Evolutionary conservation across 2,329 filamentous ascomycete genomes (phyloP).

Genomic region (Daldinia sp.): DNA sequence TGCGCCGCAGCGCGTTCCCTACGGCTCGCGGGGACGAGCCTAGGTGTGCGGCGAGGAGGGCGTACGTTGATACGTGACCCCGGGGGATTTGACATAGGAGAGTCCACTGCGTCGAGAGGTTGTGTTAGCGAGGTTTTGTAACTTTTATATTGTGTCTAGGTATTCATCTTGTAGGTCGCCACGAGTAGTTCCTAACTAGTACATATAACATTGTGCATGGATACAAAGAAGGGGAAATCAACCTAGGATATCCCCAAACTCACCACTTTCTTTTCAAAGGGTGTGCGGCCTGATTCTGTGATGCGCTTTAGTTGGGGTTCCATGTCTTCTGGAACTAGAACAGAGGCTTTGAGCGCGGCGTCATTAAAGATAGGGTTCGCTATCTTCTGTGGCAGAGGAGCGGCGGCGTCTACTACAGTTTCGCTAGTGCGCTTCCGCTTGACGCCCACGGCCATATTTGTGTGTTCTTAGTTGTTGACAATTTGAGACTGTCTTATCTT

Average conservation of each 20-base stretch:
- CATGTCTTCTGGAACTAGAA: slow-evolving; percentile 49
- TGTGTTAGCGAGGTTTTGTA: slow-evolving; percentile 10
- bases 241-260: slow-evolving; percentile 9
- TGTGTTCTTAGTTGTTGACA: neutral
- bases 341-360: slow-evolving; percentile 5
- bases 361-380: slow-evolving; percentile 17
- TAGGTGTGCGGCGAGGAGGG: slow-evolving; percentile 69
- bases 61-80: slow-evolving; percentile 83
- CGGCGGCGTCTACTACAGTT: neutral
- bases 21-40: slow-evolving; percentile 56
- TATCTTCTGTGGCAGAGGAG: slow-evolving; percentile 26
- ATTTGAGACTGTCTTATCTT: neutral
- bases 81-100: slow-evolving; percentile 81
- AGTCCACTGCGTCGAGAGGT: slow-evolving; percentile 61
- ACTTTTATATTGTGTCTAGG: neutral
- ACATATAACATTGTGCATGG: neutral
- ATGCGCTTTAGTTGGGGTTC: slow-evolving; percentile 60
- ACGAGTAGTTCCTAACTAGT: neutral
- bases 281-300: slow-evolving; percentile 58
- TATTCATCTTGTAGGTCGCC: too few species aligned
- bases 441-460: slow-evolving; percentile 42
- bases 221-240: neutral
- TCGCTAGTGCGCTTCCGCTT: slow-evolving; percentile 48
- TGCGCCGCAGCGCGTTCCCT: slow-evolving; percentile 69
- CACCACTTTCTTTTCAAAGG: slow-evolving; percentile 70